These are phyloP conservation scores for Geotrichum ghanense DNA, from an alignment of 805 yeast genomes.

Conservation along the genomic window DNA sequence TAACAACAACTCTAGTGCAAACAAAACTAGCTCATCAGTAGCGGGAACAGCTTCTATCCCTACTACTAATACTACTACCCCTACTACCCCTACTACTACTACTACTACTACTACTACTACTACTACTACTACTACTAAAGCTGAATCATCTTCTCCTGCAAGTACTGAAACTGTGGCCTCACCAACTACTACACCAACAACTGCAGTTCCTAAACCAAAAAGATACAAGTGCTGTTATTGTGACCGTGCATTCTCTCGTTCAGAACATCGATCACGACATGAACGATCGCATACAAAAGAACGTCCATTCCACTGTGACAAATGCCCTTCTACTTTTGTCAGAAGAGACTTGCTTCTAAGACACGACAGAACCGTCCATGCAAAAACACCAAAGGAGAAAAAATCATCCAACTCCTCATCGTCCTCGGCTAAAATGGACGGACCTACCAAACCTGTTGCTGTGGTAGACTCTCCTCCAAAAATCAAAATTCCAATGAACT, in stretches of 20 bases:
- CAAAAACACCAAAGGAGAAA: conserved; percentile 9
- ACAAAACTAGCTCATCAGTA: too few relatives aligned
- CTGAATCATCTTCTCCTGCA: background rate
- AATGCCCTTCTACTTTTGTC: conserved; percentile 64
- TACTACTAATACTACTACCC: too few relatives aligned
- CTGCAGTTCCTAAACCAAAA: too few relatives aligned
- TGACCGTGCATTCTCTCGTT: conserved; percentile 67
- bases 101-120: background rate
- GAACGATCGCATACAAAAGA: conserved; percentile 73
- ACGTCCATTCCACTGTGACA: conserved; percentile 64
- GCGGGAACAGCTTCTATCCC: too few relatives aligned
- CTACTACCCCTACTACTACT: background rate
- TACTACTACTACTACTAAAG: background rate
- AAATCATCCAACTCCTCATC: too few relatives aligned
- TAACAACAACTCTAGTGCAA: too few relatives aligned
- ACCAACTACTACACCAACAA: too few relatives aligned
- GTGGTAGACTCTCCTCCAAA: background rate
- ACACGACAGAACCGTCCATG: conserved; percentile 70
- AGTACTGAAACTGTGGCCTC: too few relatives aligned
- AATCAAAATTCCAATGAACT: background rate
- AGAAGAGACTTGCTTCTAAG: conserved; percentile 67
- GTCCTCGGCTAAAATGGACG: too few relatives aligned
- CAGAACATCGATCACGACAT: conserved; percentile 69
- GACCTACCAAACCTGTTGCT: too few relatives aligned
- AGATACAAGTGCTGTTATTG: conserved; percentile 72